phyloP scores from a whole-genome alignment of 1,284 basidiomycete species.

The Cutaneotrichosporon cavernicola region DNA sequence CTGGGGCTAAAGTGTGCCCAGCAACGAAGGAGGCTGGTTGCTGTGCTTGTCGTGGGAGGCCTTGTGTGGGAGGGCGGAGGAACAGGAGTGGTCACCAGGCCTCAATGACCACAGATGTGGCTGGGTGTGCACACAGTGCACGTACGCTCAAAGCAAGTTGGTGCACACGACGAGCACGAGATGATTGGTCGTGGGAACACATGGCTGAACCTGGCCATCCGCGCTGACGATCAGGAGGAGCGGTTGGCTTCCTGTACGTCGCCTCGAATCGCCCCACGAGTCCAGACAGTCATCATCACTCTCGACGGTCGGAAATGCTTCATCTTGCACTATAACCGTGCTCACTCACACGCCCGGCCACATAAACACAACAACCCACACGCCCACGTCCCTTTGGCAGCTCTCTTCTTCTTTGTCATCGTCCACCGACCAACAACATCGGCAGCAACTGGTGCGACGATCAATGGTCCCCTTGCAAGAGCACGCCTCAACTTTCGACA shows the following conservation, averaged over 20 bases:
- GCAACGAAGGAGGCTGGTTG: not conserved
- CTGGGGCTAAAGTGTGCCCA: not conserved
- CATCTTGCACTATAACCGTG: not conserved
- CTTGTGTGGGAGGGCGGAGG: too few relatives aligned
- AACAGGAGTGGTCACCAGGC: not conserved
- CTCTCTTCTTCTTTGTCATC: conserved; percentile 6
- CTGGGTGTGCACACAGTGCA: not conserved
- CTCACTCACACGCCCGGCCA: conserved; percentile 3
- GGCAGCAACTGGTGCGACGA: conserved; percentile 6
- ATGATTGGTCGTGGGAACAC: conserved; percentile 5
- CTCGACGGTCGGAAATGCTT: not conserved
- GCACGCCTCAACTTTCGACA: conserved; percentile 6
- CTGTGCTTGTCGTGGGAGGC: conserved; percentile 5
- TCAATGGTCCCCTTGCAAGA: conserved; percentile 6
- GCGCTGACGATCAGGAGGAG: conserved; percentile 3
- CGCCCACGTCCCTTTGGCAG: conserved; percentile 12
- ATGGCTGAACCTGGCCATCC: conserved; percentile 6
- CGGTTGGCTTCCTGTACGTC: not conserved
- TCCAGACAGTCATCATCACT: conserved; percentile 2
- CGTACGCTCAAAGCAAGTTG: not conserved
- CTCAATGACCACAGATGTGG: not conserved
- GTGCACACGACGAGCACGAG: not conserved
- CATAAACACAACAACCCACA: conserved; percentile 12
- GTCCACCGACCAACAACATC: not conserved
- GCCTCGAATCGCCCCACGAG: not conserved